A percentile compares a stretch with the other conserved stretches of the same genome.
Conservation (phyloP, 129 eudicot species). For the Glebionis coronaria region DNA sequence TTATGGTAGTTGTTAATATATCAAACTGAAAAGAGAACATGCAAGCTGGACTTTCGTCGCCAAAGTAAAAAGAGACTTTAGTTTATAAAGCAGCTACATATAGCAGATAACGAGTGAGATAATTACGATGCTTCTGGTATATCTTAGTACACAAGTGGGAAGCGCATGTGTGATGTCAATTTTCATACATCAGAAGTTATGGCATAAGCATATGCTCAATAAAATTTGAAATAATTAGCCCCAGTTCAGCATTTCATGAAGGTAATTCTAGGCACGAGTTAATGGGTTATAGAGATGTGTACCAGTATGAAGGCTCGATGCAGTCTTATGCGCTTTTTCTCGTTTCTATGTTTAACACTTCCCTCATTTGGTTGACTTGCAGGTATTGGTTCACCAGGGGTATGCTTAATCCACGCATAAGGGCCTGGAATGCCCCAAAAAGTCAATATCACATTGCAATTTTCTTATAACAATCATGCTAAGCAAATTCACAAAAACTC, state of each 20-base stretch:
- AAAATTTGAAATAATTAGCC: background rate
- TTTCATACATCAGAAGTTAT: background rate
- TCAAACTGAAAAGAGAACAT: too few relatives aligned
- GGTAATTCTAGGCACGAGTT: background rate
- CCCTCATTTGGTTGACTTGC: conserved; percentile 80
- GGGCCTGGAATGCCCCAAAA: conserved; percentile 54
- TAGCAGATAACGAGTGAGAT: too few relatives aligned
- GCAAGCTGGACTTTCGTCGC: too few relatives aligned
- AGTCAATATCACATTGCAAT: background rate
- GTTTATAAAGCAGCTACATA: too few relatives aligned
- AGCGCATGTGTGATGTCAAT: too few relatives aligned
- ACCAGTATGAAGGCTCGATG: conserved; percentile 75
- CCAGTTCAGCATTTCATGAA: background rate
- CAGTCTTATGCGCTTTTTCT: conserved; percentile 71
- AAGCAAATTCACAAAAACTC: conserved; percentile 1
- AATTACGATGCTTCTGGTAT: too few relatives aligned
- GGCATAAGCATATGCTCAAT: background rate
- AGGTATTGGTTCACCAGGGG: conserved; percentile 54
- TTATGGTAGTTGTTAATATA: too few relatives aligned
- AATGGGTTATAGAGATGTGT: background rate
- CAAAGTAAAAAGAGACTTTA: too few relatives aligned
- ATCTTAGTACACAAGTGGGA: too few relatives aligned
- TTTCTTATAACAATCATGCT: background rate
- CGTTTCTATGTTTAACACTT: conserved; percentile 90
- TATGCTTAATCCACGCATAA: conserved; percentile 83